phyloP scores from a whole-genome alignment of 2,329 filamentous ascomycete species.

The Thelonectria rubi region DNA sequence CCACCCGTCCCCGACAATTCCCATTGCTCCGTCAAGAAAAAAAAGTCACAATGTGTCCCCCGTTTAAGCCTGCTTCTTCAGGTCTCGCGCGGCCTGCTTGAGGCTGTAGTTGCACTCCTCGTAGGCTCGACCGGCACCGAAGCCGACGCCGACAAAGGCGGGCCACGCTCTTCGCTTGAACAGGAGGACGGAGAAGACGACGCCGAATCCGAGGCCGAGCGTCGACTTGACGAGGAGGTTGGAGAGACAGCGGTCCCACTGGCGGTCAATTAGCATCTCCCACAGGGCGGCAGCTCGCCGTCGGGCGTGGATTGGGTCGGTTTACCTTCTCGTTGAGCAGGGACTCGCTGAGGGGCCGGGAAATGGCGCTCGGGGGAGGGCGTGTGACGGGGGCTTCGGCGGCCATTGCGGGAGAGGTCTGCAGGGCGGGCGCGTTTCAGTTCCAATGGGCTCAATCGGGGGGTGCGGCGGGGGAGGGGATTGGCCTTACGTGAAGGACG shows the following conservation, averaged over 20 bases:
- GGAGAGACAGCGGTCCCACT: slow-evolving; percentile 99
- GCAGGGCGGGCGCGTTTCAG: slow-evolving; percentile 29
- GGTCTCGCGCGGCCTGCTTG: slow-evolving; percentile 67
- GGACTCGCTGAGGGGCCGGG: slow-evolving; percentile 94
- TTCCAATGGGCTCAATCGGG: slow-evolving; percentile 22
- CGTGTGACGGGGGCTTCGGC: slow-evolving; percentile 58
- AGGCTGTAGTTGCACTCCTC: slow-evolving; percentile 94
- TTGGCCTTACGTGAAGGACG: slow-evolving; percentile 37
- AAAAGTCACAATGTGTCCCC: neutral
- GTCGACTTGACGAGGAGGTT: slow-evolving; percentile 97
- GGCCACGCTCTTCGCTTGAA: slow-evolving; percentile 99
- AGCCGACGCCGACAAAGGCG: slow-evolving; percentile 92
- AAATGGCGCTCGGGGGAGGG: slow-evolving; percentile 70
- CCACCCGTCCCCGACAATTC: slow-evolving; percentile 7
- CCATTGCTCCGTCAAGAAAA: slow-evolving; percentile 2
- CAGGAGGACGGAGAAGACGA: slow-evolving; percentile 97
- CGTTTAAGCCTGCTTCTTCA: slow-evolving; percentile 61
- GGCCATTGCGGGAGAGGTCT: slow-evolving; percentile 56
- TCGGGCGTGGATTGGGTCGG: slow-evolving; percentile 23
- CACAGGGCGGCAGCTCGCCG: neutral
- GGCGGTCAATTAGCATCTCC: slow-evolving; percentile 36
- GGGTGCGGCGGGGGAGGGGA: slow-evolving; percentile 17
- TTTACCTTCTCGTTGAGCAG: slow-evolving; percentile 98
- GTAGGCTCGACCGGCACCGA: slow-evolving; percentile 95
- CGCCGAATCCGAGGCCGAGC: slow-evolving; percentile 94